Conservation (phyloP, 2,329 filamentous ascomycete species). For the Verticillium tricorpus region DNA sequence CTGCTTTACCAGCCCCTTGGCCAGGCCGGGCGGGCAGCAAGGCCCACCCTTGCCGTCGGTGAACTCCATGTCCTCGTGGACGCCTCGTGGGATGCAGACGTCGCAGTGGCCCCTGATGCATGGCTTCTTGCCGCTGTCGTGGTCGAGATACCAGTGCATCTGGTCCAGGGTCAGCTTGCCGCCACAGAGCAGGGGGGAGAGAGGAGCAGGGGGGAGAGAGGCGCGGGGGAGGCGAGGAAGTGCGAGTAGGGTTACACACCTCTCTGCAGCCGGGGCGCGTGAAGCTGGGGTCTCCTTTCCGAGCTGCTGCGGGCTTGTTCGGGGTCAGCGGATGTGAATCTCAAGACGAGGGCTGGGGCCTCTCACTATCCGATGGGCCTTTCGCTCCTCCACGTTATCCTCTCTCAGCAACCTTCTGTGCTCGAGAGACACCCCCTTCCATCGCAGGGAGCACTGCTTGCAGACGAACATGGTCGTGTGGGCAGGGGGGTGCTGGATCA, state of each 20-base stretch:
- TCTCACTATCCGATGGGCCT: neutral
- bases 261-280: neutral
- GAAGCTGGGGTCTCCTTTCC: neutral
- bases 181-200: neutral
- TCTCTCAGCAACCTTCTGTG: neutral
- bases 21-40: constrained; percentile 10
- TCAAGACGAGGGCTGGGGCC: neutral
- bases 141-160: constrained; percentile 10
- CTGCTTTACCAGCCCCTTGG: neutral
- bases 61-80: neutral
- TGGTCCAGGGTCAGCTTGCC: neutral
- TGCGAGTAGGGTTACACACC: neutral
- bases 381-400: neutral
- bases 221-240: neutral
- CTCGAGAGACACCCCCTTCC: constrained; percentile 6
- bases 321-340: neutral
- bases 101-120: constrained; percentile 11
- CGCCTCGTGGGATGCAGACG: neutral
- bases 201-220: neutral
- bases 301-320: neutral
- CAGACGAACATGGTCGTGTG: constrained; percentile 6
- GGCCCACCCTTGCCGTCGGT: neutral
- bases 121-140: constrained; percentile 9
- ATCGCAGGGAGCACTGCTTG: constrained; percentile 9
- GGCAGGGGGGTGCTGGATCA: constrained; percentile 6